Percentiles rank a stretch among this genome's conserved stretches.
Conservation (phyloP, 2,329 filamentous ascomycete genomes). For the Hymenoscyphus infarciens region DNA sequence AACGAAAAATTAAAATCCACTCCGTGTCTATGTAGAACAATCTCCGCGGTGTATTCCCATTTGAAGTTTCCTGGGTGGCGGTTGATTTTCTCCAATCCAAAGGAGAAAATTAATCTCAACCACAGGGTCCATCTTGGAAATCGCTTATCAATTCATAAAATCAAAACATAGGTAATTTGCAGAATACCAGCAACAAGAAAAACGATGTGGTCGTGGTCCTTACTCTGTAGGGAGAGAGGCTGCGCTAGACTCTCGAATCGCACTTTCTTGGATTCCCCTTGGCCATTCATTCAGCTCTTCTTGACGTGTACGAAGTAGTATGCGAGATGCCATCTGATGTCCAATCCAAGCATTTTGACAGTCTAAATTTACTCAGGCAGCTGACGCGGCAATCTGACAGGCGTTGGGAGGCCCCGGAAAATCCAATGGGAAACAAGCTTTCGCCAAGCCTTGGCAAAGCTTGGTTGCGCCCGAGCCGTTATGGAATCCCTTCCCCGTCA, state of each 20-base stretch:
- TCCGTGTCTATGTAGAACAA: too few species aligned
- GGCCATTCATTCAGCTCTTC: not conserved
- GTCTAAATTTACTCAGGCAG: not conserved
- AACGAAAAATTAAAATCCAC: too few species aligned
- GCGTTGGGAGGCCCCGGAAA: not conserved
- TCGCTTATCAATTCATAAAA: not conserved
- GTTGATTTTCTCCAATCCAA: too few species aligned
- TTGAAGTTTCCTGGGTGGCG: too few species aligned
- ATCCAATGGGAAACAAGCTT: not conserved
- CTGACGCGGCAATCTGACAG: not conserved
- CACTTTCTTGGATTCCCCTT: not conserved
- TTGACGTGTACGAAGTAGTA: not conserved
- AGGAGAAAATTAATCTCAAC: not conserved
- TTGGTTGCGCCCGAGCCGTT: not conserved
- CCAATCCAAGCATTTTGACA: not conserved
- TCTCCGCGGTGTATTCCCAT: too few species aligned
- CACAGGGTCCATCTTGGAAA: not conserved
- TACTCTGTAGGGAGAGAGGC: not conserved
- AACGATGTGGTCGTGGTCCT: not conserved
- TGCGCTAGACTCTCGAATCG: too few species aligned
- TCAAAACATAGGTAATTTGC: not conserved
- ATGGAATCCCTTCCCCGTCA: not conserved
- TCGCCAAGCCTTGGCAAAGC: conserved; percentile 4
- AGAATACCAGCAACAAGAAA: not conserved
- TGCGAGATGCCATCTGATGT: not conserved